Evolutionary conservation across 1,139 yeast genomes (phyloP).

Genomic region (Pichia terricola): DNA sequence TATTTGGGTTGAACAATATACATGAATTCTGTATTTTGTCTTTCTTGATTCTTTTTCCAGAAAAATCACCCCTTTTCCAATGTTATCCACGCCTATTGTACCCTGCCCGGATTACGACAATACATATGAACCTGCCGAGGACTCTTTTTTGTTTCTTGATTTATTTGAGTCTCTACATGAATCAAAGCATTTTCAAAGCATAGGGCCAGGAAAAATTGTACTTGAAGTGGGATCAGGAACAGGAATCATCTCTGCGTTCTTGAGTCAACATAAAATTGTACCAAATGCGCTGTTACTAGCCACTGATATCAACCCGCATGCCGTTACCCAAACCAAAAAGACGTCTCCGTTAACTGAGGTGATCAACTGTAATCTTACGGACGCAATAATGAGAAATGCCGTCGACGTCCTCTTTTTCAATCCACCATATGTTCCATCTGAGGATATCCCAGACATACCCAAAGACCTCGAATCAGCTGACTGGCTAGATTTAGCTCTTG

Average conservation of each 20-base stretch:
- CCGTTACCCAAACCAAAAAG: slow-evolving; percentile 44
- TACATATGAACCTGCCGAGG: slow-evolving; percentile 93
- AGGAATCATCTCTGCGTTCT: slow-evolving; percentile 75
- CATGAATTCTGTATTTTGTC: no score
- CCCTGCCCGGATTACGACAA: slow-evolving; percentile 35
- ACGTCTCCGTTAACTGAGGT: slow-evolving; percentile 49
- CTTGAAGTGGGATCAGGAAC: slow-evolving; percentile 91
- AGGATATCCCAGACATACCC: slow-evolving; percentile 51
- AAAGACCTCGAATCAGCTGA: slow-evolving; percentile 28
- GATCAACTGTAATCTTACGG: slow-evolving; percentile 49
- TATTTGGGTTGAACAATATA: no score
- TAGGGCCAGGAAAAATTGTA: slow-evolving; percentile 39
- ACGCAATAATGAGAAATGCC: slow-evolving; percentile 33
- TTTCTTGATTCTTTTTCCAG: neutral
- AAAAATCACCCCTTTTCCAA: slow-evolving; percentile 15
- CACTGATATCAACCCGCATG: slow-evolving; percentile 74
- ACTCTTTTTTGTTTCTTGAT: slow-evolving; percentile 74
- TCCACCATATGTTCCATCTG: slow-evolving; percentile 95
- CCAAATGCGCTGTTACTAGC: slow-evolving; percentile 47
- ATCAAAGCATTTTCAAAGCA: slow-evolving; percentile 27
- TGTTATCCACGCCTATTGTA: slow-evolving; percentile 50
- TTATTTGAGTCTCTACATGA: slow-evolving; percentile 54
- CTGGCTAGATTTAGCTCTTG: slow-evolving; percentile 83
- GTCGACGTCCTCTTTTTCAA: slow-evolving; percentile 76
- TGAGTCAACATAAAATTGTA: slow-evolving; percentile 40